phyloP scores from a whole-genome alignment of 1,284 basidiomycete genomes.

The Ceratobasidium theobromae region DNA sequence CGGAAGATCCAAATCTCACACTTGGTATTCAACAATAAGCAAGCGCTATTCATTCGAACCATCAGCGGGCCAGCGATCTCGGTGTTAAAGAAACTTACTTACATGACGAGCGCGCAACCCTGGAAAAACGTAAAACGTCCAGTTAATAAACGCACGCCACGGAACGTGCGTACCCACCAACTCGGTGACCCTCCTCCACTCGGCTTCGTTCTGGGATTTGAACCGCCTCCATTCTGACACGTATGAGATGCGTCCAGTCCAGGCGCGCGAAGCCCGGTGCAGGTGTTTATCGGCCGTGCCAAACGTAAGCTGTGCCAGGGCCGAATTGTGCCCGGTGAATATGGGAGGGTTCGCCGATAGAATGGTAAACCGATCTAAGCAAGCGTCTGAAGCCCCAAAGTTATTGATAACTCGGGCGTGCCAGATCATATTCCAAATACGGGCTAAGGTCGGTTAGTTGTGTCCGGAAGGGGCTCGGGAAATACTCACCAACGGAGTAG shows the following conservation, averaged over 20 bases:
- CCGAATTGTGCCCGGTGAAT: background rate
- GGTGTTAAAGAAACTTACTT: background rate
- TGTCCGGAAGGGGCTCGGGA: no score
- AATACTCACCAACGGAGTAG: background rate
- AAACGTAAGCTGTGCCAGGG: background rate
- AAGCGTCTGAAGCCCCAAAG: background rate
- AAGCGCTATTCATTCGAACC: background rate
- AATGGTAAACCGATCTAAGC: conserved; percentile 10
- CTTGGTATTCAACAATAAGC: background rate
- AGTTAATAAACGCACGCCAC: no score
- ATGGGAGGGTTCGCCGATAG: background rate
- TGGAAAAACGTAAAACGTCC: no score
- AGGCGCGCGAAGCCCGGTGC: background rate
- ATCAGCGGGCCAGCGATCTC: no score
- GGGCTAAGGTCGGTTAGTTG: background rate
- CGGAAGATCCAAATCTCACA: background rate
- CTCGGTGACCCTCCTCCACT: conserved; percentile 1
- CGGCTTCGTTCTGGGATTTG: conserved; percentile 11
- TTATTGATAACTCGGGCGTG: conserved; percentile 10
- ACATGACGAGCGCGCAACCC: conserved; percentile 14
- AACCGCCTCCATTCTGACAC: background rate
- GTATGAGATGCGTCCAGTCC: conserved; percentile 1
- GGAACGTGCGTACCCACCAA: no score
- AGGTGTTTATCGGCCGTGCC: background rate
- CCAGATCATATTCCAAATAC: conserved; percentile 22